Base-by-base conservation (phyloP, 2,329 filamentous ascomycete species). In the Fusarium haematococcum region DNA sequence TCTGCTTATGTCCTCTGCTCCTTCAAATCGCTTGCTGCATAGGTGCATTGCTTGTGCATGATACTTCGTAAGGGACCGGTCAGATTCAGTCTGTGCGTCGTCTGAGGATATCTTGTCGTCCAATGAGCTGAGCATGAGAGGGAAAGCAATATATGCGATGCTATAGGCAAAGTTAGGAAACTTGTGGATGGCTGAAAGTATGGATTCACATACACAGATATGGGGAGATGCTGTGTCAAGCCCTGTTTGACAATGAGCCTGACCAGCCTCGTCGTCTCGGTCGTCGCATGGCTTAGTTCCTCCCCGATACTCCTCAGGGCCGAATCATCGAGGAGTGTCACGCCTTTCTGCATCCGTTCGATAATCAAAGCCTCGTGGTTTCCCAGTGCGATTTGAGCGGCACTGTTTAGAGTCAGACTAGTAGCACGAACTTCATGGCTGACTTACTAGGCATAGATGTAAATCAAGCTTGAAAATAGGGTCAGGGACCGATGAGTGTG, bases 361-460 rank as follows among this genome's bases (percentile, higher is more conserved):
- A 75, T 75, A 23, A 75, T 63, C 69, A 73, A 62, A 0, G 72
- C 61, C 2, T 75, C 0, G 27, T 66, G 63, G 45, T 66, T 60
- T 6, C 63, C 56, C 23, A 66, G n/a, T 4, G 72, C 72, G n/a
- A 75, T 75, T 3, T 73, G 66, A 2, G 72, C 72, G 18, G 72
- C 72, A 6, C 72, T 75, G 0, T 0, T 10, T 5, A 20, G 1
- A 33, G 1, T 35, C 0, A 6, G 6, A 5, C 7, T 63, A 10
- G 14, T 23, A 20, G 1, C 2, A 1, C 5, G 0, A 8, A 0
- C 13, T 4, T 0, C 6, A 14, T 1, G 8, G 0, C 10, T 5
- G 3, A 50, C 70, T 66, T 23, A 75, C 72, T 70, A 61, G 0
- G 66, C 69, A 35, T 75, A 75, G 27, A 75, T 75, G 1, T 58